phyloP scores from a whole-genome alignment of 78 protist species.

The Emiliania huxleyi region DNA sequence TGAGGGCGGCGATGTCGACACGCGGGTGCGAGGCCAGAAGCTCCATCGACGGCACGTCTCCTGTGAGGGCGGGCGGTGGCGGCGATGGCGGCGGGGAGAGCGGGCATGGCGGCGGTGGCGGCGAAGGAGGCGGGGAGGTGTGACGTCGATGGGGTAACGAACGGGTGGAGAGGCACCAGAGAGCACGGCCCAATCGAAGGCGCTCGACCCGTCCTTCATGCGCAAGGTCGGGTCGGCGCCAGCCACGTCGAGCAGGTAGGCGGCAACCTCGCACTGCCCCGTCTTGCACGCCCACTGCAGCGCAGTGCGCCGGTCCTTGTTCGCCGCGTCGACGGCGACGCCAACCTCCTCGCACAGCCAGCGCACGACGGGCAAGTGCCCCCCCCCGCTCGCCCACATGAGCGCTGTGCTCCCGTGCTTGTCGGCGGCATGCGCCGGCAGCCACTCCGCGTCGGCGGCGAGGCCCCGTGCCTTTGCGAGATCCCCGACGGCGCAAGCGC shows the following conservation, averaged over 20 bases:
- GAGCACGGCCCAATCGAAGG: slow-evolving; percentile 23
- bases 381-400: not conserved
- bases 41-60: not conserved
- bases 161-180: no score
- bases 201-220: not conserved
- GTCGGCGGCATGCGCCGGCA: not conserved
- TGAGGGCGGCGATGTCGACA: not conserved
- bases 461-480: not conserved
- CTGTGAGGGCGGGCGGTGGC: no score
- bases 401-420: not conserved
- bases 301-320: slow-evolving; percentile 15
- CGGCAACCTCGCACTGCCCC: not conserved
- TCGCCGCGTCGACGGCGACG: not conserved
- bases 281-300: not conserved
- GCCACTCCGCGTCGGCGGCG: not conserved
- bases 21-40: not conserved
- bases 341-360: not conserved
- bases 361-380: not conserved
- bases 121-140: no score
- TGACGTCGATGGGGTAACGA: no score
- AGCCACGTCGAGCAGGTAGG: not conserved
- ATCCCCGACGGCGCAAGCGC: not conserved
- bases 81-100: no score
- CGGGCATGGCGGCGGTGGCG: no score
- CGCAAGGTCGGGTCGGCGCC: not conserved